These are phyloP conservation scores for Trametes cingulata DNA, from an alignment of 768 basidiomycete genomes.

Conservation along the genomic window DNA sequence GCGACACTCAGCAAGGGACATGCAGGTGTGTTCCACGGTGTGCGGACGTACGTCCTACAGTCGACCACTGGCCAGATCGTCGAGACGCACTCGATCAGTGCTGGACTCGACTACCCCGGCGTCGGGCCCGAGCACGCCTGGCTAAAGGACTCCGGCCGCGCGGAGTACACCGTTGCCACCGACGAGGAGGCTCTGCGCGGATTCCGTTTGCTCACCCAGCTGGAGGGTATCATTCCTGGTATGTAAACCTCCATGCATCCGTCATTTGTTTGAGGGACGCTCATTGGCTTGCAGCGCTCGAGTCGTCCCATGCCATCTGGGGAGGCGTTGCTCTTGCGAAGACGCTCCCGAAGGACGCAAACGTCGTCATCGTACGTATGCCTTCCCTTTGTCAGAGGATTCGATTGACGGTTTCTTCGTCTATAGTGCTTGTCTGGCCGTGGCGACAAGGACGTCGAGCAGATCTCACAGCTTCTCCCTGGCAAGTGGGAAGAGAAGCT, in stretches of 20 bases:
- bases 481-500: constrained; percentile 91
- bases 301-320: constrained; percentile 97
- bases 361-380: constrained; percentile 84
- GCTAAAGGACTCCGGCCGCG: constrained; percentile 92
- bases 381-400: not conserved
- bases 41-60: constrained; percentile 93
- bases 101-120: constrained; percentile 94
- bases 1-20: constrained; percentile 91
- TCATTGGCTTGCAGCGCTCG: constrained; percentile 60
- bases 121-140: constrained; percentile 98
- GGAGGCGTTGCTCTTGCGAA: constrained; percentile 84
- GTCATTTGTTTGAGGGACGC: not conserved
- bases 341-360: constrained; percentile 77
- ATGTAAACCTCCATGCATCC: constrained; percentile 24
- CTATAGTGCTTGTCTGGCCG: constrained; percentile 87
- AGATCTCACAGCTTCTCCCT: constrained; percentile 91
- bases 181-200: constrained; percentile 93
- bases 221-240: constrained; percentile 98
- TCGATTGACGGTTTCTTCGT: not conserved
- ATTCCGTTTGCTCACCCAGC: constrained; percentile 87
- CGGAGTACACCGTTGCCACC: constrained; percentile 90
- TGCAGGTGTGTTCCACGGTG: constrained; percentile 95
- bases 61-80: constrained; percentile 87
- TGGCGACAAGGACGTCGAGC: constrained; percentile 97
- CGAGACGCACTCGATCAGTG: constrained; percentile 97